Conservation (phyloP, 1,284 basidiomycete genomes). For the Rhodotorula sp. region DNA sequence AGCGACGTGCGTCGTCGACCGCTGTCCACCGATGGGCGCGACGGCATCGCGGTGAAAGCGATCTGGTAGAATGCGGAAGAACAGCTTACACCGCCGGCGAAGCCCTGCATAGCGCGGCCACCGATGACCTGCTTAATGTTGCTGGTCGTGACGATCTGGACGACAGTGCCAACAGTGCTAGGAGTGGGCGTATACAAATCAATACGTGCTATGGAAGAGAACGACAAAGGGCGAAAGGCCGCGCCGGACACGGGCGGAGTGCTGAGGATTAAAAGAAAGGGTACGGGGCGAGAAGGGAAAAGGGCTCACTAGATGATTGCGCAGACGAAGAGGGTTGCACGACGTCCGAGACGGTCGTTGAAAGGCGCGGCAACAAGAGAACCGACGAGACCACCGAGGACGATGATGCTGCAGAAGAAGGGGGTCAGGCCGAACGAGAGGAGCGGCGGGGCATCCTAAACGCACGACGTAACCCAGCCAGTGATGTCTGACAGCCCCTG, state of each 20-base stretch:
- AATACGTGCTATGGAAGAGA: too few species aligned
- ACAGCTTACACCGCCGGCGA: background rate
- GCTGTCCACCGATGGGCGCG: too few species aligned
- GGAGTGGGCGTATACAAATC: too few species aligned
- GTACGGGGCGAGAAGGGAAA: too few species aligned
- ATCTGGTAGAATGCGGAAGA: too few species aligned
- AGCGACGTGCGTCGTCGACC: too few species aligned
- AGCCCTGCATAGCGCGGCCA: background rate
- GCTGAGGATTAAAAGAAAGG: too few species aligned
- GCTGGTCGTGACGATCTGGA: background rate
- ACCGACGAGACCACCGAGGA: conserved; percentile 4
- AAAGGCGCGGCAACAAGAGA: background rate
- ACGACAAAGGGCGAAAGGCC: too few species aligned
- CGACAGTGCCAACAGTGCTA: background rate
- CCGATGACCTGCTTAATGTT: conserved; percentile 11
- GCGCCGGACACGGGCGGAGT: too few species aligned
- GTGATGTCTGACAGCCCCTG: background rate
- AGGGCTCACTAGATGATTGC: background rate
- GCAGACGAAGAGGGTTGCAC: background rate
- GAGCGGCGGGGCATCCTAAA: background rate
- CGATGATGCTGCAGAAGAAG: background rate
- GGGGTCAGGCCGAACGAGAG: background rate
- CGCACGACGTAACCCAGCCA: background rate
- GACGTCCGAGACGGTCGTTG: background rate
- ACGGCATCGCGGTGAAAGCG: too few species aligned